Percentiles rank a stretch among this genome's conserved stretches.
phyloP scores from a whole-genome alignment of 129 eudicot genomes.

The Apium graveolens region DNA sequence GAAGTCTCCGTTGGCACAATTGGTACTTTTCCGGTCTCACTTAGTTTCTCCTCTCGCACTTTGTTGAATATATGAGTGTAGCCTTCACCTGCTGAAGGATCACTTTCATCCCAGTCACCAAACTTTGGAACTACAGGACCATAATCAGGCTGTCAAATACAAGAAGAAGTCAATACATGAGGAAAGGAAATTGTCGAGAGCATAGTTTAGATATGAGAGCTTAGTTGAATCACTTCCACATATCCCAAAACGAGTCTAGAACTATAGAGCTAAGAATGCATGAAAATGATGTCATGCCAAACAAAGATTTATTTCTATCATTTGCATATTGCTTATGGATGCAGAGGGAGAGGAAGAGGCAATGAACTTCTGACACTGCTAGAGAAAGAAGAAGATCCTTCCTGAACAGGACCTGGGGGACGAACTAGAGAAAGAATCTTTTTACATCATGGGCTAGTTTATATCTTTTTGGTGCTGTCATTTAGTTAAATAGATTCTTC shows the following conservation, averaged over 20 bases:
- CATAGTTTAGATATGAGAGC: not conserved
- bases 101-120: constrained; percentile 79
- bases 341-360: not conserved
- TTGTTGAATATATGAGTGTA: constrained; percentile 49
- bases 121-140: constrained; percentile 46
- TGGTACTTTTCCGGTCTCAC: constrained; percentile 54
- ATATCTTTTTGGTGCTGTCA: not conserved
- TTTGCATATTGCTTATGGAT: not conserved
- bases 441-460: not conserved
- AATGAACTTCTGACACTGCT: not conserved
- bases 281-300: not conserved
- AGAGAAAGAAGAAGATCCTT: no score
- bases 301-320: not conserved
- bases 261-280: not conserved
- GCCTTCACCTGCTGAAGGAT: constrained; percentile 79
- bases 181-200: not conserved
- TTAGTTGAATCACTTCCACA: not conserved
- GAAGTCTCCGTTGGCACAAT: constrained; percentile 30
- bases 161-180: not conserved
- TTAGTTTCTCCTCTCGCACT: constrained; percentile 70
- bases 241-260: not conserved
- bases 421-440: not conserved
- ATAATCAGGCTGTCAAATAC: constrained; percentile 10
- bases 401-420: not conserved
- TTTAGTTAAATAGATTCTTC: not conserved